These are phyloP conservation scores for Nicotiana paniculata DNA, from an alignment of 257 asterid genomes.

Conservation along the genomic window DNA sequence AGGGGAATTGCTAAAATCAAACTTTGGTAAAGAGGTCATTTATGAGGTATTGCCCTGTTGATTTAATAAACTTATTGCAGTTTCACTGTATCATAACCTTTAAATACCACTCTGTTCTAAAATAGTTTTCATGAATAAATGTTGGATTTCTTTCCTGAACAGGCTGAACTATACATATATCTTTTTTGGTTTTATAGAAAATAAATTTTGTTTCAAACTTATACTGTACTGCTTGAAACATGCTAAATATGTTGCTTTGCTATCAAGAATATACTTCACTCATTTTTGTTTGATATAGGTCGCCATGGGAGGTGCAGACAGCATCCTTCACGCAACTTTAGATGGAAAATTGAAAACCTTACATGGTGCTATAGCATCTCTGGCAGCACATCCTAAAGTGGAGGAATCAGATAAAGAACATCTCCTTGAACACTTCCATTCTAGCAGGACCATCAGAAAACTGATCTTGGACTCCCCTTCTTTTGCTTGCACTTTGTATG, in stretches of 20 bases:
- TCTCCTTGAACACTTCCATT: constrained; percentile 68
- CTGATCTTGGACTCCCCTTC: constrained; percentile 70
- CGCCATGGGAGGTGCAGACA: constrained; percentile 66
- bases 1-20: constrained; percentile 52
- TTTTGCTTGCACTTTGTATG: constrained; percentile 70
- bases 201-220: background rate
- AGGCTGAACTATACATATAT: background rate
- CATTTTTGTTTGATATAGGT: constrained; percentile 36
- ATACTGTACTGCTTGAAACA: background rate
- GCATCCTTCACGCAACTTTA: constrained; percentile 54
- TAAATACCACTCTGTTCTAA: background rate
- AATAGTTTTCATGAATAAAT: background rate
- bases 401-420: constrained; percentile 53
- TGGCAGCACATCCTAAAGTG: constrained; percentile 54
- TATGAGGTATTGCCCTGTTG: constrained; percentile 53
- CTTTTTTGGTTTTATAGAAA: background rate
- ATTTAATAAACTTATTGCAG: background rate
- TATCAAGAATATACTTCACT: background rate
- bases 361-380: constrained; percentile 53
- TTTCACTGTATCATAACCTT: background rate
- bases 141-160: background rate
- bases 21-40: constrained; percentile 74
- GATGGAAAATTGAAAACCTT: constrained; percentile 48
- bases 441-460: constrained; percentile 73
- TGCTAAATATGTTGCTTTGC: background rate